phyloP scores from a whole-genome alignment of 495 filamentous ascomycete genomes.

The Chaetomium cochliodes region DNA sequence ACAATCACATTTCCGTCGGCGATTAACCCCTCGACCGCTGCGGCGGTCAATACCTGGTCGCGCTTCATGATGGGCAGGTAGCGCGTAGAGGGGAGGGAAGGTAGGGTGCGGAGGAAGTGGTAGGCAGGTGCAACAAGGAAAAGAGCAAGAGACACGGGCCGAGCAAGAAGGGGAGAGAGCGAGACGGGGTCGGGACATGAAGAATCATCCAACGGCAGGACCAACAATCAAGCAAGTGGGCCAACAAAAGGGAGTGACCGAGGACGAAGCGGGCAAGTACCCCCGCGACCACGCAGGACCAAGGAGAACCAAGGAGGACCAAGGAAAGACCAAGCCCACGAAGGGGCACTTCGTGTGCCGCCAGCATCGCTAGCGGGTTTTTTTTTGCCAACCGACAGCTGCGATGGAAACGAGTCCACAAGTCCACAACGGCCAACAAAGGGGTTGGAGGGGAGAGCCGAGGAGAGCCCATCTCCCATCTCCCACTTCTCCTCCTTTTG shows the following conservation, averaged over 20 bases:
- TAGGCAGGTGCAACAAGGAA: not conserved
- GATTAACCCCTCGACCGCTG: constrained; percentile 71
- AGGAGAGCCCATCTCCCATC: not conserved
- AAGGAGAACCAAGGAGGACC: no score
- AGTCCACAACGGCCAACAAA: not conserved
- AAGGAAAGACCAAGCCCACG: no score
- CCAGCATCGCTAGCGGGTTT: not conserved
- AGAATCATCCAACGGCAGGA: not conserved
- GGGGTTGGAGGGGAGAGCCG: not conserved
- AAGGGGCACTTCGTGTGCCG: not conserved
- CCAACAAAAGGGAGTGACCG: not conserved
- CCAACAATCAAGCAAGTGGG: not conserved
- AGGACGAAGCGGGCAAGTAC: not conserved
- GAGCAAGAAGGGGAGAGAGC: not conserved
- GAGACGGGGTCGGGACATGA: not conserved
- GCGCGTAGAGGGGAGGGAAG: not conserved
- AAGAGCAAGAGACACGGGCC: not conserved
- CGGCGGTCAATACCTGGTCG: constrained; percentile 7
- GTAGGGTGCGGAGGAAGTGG: not conserved
- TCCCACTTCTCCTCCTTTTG: not conserved
- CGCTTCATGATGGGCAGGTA: not conserved
- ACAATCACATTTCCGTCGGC: constrained; percentile 77
- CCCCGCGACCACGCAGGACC: not conserved
- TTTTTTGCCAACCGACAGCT: no score
- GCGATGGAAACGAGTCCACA: not conserved